Conservation (phyloP, 768 basidiomycete species). For the Tephrocybe sp. region DNA sequence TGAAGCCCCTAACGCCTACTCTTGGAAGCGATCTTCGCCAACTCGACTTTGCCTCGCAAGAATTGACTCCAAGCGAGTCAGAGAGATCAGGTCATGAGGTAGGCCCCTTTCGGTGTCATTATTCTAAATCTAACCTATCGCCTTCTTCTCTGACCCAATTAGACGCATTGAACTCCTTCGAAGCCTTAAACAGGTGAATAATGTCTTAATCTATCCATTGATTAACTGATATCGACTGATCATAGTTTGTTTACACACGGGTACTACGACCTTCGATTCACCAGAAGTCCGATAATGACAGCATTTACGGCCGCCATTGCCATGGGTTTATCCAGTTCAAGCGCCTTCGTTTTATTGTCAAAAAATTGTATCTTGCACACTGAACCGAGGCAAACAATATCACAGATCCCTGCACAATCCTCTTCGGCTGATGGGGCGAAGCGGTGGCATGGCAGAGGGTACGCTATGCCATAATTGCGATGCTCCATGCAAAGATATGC, state of each 20-base stretch:
- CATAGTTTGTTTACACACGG: no score
- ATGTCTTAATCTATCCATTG: no score
- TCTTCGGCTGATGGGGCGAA: constrained; percentile 5
- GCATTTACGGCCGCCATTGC: background rate
- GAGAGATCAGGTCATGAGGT: constrained; percentile 6
- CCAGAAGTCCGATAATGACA: background rate
- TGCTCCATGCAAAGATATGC: background rate
- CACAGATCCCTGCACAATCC: no score
- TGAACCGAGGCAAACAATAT: no score
- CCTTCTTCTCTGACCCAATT: no score
- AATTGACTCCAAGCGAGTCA: background rate
- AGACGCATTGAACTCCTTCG: no score
- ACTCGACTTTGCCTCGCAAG: background rate
- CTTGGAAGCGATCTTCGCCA: background rate
- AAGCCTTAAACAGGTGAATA: no score
- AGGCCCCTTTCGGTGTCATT: background rate
- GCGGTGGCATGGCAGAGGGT: background rate
- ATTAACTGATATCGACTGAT: no score
- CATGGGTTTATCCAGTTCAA: background rate
- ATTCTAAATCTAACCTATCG: no score
- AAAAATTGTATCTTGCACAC: no score
- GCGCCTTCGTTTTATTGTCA: background rate
- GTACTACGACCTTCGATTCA: no score
- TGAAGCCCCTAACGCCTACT: no score
- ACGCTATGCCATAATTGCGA: background rate